These are phyloP conservation scores for Sporothrix pallida DNA, from an alignment of 2,329 filamentous ascomycete genomes.

Conservation along the genomic window DNA sequence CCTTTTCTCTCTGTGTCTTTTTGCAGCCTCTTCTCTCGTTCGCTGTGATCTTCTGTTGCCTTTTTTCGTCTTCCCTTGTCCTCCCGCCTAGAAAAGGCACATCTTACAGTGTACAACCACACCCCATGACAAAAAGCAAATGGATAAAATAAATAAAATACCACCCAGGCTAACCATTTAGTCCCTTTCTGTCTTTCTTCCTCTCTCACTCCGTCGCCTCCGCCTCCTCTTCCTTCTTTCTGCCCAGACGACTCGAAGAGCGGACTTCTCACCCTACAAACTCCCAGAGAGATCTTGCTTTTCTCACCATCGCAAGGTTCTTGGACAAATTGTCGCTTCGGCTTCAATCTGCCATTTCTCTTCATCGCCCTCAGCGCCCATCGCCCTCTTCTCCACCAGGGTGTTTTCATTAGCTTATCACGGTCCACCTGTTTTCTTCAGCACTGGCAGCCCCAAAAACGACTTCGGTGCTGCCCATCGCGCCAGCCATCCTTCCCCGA, in stretches of 20 bases:
- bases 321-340: neutral
- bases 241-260: conserved; percentile 23
- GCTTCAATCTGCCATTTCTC: neutral
- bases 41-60: neutral
- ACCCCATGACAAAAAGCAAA: conserved; percentile 18
- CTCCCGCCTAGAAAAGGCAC: conserved; percentile 8
- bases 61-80: neutral
- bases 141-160: conserved; percentile 28
- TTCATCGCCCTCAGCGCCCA: no score
- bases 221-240: neutral
- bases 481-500: conserved; percentile 10
- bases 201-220: conserved; percentile 18
- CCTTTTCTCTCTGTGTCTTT: neutral
- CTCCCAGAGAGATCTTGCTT: neutral
- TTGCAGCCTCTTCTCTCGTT: neutral
- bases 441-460: neutral
- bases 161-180: conserved; percentile 22
- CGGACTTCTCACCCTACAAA: neutral
- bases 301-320: neutral
- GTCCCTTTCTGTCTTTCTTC: conserved; percentile 1
- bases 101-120: conserved; percentile 12
- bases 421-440: conserved; percentile 16
- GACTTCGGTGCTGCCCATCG: conserved; percentile 15
- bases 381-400: neutral
- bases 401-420: conserved; percentile 7